Percentiles rank a stretch among this genome's conserved stretches.
Evolutionary conservation across 1,284 basidiomycete species (phyloP).

Genomic region (Trichosporon asahii): DNA sequence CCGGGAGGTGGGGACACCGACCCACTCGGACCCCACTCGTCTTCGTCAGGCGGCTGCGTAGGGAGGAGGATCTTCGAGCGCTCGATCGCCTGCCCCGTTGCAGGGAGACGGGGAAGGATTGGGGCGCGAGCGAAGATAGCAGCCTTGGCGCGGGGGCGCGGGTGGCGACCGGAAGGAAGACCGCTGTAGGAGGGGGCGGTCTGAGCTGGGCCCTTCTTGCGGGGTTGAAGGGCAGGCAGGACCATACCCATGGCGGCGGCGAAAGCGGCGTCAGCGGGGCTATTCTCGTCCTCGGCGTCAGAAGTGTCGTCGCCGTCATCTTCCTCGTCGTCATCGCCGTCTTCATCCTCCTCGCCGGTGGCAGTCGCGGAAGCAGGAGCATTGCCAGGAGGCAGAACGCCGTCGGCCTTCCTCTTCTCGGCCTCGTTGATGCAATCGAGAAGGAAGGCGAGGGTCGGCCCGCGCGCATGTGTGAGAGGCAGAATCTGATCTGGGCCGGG

Average conservation of each 20-base stretch:
- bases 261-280: not conserved
- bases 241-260: not conserved
- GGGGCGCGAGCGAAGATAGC: not conserved
- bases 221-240: not conserved
- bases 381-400: not conserved
- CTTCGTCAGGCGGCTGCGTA: not conserved
- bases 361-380: not conserved
- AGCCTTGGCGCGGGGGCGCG: not conserved
- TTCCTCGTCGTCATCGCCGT: not conserved
- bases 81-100: not conserved
- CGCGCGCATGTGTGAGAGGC: not conserved
- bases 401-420: not conserved
- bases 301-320: not conserved
- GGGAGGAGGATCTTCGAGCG: not conserved
- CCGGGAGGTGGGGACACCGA: not conserved
- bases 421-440: not conserved
- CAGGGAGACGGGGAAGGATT: not conserved
- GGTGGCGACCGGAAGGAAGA: not conserved
- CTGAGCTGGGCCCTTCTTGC: not conserved
- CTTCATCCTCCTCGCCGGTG: not conserved
- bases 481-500: not conserved
- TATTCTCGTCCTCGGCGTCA: too few species aligned
- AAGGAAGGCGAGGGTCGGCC: not conserved
- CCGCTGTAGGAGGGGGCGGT: not conserved
- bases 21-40: not conserved